Evolutionary conservation across 2,329 filamentous ascomycete genomes (phyloP).

Genomic region (Botryotinia convoluta): DNA sequence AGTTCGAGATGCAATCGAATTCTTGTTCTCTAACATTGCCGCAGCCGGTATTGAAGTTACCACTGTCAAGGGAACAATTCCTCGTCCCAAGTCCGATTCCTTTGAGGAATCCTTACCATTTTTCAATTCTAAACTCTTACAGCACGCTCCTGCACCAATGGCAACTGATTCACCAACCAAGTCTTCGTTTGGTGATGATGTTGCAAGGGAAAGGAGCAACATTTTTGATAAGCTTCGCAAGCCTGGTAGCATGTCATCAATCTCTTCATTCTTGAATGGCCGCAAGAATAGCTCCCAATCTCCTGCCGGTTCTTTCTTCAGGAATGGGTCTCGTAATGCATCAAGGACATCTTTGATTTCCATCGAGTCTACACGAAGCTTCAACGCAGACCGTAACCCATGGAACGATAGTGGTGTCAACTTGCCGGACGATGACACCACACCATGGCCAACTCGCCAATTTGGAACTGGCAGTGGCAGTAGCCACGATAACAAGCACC

Average conservation of each 20-base stretch:
- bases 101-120: conserved; percentile 96
- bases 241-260: conserved; percentile 89
- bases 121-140: conserved; percentile 94
- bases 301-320: conserved; percentile 81
- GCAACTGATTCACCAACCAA: conserved; percentile 87
- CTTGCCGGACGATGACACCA: conserved; percentile 77
- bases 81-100: conserved; percentile 96
- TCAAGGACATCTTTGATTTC: conserved; percentile 96
- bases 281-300: conserved; percentile 92
- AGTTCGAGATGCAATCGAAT: conserved; percentile 93
- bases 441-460: conserved; percentile 59
- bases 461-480: conserved; percentile 61
- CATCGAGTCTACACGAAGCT: conserved; percentile 90
- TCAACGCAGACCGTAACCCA: conserved; percentile 86
- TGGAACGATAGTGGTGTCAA: conserved; percentile 99
- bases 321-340: conserved; percentile 81
- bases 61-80: conserved; percentile 89
- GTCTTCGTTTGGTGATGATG: conserved; percentile 76
- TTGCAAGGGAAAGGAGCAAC: conserved; percentile 72
- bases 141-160: conserved; percentile 80
- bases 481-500: conserved; percentile 60
- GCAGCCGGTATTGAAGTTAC: conserved; percentile 84
- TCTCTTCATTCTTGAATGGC: conserved; percentile 92
- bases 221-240: conserved; percentile 94
- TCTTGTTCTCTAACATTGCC: conserved; percentile 80